A percentile compares a stretch with the other conserved stretches of the same genome.
These are phyloP conservation scores for Amylocarpus encephaloides DNA, from an alignment of 2,329 filamentous ascomycete species.

Conservation along the genomic window DNA sequence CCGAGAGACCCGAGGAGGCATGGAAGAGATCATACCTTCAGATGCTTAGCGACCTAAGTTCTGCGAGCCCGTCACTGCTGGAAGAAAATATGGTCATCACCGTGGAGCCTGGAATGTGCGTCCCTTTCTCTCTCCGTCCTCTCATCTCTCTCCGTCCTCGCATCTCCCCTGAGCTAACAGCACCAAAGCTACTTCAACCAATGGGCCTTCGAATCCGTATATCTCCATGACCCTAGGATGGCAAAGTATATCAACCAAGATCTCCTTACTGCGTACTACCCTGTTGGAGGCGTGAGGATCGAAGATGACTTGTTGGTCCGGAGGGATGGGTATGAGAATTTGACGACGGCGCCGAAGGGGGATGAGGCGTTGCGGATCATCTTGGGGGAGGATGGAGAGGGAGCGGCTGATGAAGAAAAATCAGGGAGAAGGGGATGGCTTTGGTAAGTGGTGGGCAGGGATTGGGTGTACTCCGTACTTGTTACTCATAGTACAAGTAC, in stretches of 20 bases:
- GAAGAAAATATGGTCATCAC: constrained; percentile 65
- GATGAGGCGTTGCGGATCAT: constrained; percentile 62
- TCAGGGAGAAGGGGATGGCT: constrained; percentile 16
- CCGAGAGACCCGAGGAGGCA: constrained; percentile 9
- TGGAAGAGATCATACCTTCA: constrained; percentile 10
- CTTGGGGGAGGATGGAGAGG: constrained; percentile 24
- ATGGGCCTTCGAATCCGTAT: constrained; percentile 65
- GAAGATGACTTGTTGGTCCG: constrained; percentile 87
- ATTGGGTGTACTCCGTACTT: too few relatives aligned
- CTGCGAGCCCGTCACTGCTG: constrained; percentile 34
- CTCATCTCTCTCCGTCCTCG: neutral
- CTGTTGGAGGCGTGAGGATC: constrained; percentile 82
- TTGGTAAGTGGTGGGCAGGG: constrained; percentile 10
- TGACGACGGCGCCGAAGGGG: constrained; percentile 74
- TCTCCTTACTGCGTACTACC: constrained; percentile 63
- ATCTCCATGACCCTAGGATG: constrained; percentile 53
- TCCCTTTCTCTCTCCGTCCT: constrained; percentile 7
- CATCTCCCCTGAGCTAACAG: neutral
- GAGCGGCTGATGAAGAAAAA: neutral
- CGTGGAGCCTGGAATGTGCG: constrained; percentile 67
- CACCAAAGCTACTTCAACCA: constrained; percentile 62
- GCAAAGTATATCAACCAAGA: constrained; percentile 58
- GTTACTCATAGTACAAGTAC: too few relatives aligned
- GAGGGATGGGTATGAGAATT: constrained; percentile 69
- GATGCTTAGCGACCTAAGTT: constrained; percentile 10